Base-by-base conservation (phyloP, 305 asterid genomes). In the Fraxinus xanthoxyloides region DNA sequence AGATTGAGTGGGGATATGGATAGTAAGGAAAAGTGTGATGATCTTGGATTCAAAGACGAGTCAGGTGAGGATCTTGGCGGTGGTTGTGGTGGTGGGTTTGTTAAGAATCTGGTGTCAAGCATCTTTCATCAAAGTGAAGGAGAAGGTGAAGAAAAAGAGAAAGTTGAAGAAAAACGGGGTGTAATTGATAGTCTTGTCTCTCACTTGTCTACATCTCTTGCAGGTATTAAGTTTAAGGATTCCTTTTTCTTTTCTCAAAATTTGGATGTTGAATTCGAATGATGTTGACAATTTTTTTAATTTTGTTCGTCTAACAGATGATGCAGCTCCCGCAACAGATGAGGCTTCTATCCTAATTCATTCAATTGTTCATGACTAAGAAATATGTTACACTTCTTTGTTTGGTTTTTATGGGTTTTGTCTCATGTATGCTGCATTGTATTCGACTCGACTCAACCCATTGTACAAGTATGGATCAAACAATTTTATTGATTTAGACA, bases 261-360 rank as follows among this genome's bases (percentile, higher is more conserved):
- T 10, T 43, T 43, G 15, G 13, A 10, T 43, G 1, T 21, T 1
- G 70, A 21, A 80, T 51, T 2, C 43, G 2, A 2, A 10, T 31
- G 3, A 21, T 2, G 36, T 51, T 34, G 6, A 73, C 72, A 24
- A 63, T 65, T 65, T 35, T 65, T 23, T 34, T 34, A 24, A 61
- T 21, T 59, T 36, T 26, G 7, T 5, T 23, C 13, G 69, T 48
- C 63, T 85, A 79, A 43, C 89, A 85, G 97, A 86, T 81, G 89
- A 84, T 78, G 87, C 86, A 75, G 90, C 84, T 72, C 93, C 92
- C 2, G 90, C 83, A 1, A 79, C 92, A 1, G 98, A 93, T 9
- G 98, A 93, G 85, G 97, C 98, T 54, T 93, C 91, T 75, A 90
- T 93, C 1, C 86, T 92, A 80, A 91, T 92, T 72, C 98, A 93